phyloP scores from a whole-genome alignment of 2,329 filamentous ascomycete genomes.

The Fonsecaea pedrosoi region DNA sequence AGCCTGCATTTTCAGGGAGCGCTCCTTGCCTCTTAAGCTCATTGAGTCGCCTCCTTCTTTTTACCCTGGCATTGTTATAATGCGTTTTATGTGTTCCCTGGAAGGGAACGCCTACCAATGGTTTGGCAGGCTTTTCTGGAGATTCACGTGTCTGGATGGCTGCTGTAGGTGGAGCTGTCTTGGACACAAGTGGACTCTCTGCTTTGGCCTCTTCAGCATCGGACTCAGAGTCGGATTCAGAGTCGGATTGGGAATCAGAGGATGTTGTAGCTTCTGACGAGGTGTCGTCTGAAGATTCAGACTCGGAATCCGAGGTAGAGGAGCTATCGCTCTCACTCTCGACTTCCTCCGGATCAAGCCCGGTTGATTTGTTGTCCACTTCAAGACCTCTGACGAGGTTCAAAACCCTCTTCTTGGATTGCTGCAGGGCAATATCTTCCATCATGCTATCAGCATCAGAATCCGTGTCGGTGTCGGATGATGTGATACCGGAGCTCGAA shows the following conservation, averaged over 20 bases:
- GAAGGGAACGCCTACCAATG: conserved; percentile 50
- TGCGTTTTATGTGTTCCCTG: conserved; percentile 60
- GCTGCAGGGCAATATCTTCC: conserved; percentile 55
- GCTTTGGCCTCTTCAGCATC: conserved; percentile 32
- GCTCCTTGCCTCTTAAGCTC: conserved; percentile 62
- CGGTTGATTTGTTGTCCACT: conserved; percentile 29
- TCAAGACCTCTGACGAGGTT: conserved; percentile 28
- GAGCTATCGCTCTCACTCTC: conserved; percentile 37
- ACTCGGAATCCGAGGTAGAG: conserved; percentile 43
- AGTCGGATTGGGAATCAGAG: conserved; percentile 40
- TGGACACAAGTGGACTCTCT: not conserved
- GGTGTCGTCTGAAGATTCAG: conserved; percentile 28
- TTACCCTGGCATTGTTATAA: conserved; percentile 62
- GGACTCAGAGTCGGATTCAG: conserved; percentile 51
- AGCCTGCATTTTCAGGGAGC: conserved; percentile 59
- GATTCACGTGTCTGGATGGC: conserved; percentile 16
- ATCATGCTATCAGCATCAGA: conserved; percentile 49
- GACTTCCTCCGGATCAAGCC: conserved; percentile 31
- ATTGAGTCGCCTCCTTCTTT: conserved; percentile 56
- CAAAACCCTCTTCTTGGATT: conserved; percentile 48
- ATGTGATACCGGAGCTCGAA: conserved; percentile 30
- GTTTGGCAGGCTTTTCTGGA: conserved; percentile 22
- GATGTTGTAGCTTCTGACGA: conserved; percentile 40
- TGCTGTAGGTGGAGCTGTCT: conserved; percentile 5
- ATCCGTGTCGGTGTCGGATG: conserved; percentile 16